A percentile compares a stretch with the other conserved stretches of the same genome.
These are phyloP conservation scores for Rhizophagus prolifer DNA, from an alignment of 192 early-diverging fungal genomes.

Conservation along the genomic window DNA sequence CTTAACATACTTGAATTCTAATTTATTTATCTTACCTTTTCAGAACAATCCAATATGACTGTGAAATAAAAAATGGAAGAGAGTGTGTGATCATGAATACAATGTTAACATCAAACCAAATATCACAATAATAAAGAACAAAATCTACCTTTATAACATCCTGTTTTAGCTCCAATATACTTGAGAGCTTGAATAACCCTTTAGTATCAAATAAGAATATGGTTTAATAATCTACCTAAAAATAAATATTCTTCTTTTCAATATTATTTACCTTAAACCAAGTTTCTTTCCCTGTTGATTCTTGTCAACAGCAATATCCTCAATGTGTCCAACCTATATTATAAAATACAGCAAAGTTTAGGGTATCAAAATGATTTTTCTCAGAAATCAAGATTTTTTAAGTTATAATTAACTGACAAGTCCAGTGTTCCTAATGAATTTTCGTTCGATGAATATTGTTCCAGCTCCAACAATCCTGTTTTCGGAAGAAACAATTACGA, in stretches of 20 bases:
- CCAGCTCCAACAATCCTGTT: slow-evolving; percentile 72
- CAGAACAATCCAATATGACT: slow-evolving; percentile 61
- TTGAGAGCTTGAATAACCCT: slow-evolving; percentile 80
- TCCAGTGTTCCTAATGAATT: slow-evolving; percentile 79
- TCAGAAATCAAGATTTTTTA: neutral
- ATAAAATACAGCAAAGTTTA: neutral
- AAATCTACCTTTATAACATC: slow-evolving; percentile 77
- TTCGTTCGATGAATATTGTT: slow-evolving; percentile 80
- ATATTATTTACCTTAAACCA: slow-evolving; percentile 40
- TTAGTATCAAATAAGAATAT: neutral
- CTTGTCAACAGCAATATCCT: slow-evolving; percentile 66
- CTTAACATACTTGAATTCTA: neutral
- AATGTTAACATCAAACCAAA: neutral
- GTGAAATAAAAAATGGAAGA: neutral
- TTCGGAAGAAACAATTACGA: slow-evolving; percentile 76
- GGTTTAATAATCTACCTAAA: slow-evolving; percentile 39
- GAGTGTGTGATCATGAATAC: neutral
- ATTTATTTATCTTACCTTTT: slow-evolving; percentile 46
- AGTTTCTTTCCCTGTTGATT: slow-evolving; percentile 63
- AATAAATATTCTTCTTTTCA: no score
- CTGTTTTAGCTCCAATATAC: slow-evolving; percentile 72
- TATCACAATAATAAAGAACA: neutral
- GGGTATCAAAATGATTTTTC: neutral
- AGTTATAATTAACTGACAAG: slow-evolving; percentile 47
- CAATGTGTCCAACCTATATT: slow-evolving; percentile 74